A percentile compares a stretch with the other conserved stretches of the same genome.
These are phyloP conservation scores for Austroboletus niveus DNA, from an alignment of 1,284 basidiomycete species.

Conservation along the genomic window DNA sequence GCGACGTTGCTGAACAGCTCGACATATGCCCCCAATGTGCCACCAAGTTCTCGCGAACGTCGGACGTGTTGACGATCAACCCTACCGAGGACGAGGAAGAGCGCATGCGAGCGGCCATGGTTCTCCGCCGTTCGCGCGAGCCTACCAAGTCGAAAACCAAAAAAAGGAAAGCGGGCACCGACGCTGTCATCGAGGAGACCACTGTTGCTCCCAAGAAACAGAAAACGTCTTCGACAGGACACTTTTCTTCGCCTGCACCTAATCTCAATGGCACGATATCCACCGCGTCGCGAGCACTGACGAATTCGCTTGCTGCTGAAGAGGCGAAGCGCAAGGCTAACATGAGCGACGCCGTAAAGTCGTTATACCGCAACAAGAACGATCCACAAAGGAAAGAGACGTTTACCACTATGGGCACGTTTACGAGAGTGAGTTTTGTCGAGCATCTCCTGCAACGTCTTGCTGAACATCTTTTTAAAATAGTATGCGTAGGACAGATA, in stretches of 20 bases:
- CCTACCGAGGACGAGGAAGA: constrained; percentile 60
- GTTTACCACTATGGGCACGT: constrained; percentile 81
- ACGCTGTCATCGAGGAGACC: constrained; percentile 35
- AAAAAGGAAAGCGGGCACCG: constrained; percentile 57
- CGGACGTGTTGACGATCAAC: constrained; percentile 62
- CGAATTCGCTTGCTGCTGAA: constrained; percentile 62
- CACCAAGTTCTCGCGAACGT: constrained; percentile 56
- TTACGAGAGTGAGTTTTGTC: constrained; percentile 63
- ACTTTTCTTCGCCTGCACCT: constrained; percentile 26
- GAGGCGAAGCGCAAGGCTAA: constrained; percentile 71
- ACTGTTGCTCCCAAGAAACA: constrained; percentile 38
- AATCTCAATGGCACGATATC: constrained; percentile 53
- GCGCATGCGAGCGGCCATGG: constrained; percentile 53
- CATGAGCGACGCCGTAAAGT: constrained; percentile 76
- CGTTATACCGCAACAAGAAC: constrained; percentile 57
- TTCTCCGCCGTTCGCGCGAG: constrained; percentile 51
- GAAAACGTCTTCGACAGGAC: constrained; percentile 34
- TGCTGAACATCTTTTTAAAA: neutral
- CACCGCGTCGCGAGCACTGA: constrained; percentile 59
- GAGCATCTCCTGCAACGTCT: neutral
- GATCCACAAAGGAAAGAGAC: constrained; percentile 64
- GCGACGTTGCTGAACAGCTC: constrained; percentile 34
- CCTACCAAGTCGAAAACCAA: constrained; percentile 58
- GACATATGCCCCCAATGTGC: constrained; percentile 75
- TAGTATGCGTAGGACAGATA: neutral